Percentiles rank a stretch among this genome's conserved stretches.
These are phyloP conservation scores for Zelonia costaricensis DNA, from an alignment of 208 protist species.

Conservation along the genomic window DNA sequence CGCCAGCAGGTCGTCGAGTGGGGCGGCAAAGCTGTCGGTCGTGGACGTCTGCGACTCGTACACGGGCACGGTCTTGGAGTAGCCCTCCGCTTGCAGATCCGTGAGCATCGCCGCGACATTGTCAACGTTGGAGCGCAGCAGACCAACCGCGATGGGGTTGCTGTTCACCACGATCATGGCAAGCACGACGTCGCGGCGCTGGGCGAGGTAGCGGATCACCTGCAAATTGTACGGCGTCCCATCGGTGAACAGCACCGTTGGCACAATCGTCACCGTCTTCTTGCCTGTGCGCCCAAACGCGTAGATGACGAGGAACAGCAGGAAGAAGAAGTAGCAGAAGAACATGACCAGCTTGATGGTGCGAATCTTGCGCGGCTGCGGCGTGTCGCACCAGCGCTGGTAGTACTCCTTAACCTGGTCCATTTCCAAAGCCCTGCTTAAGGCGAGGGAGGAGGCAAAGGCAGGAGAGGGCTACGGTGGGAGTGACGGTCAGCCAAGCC, in stretches of 20 bases:
- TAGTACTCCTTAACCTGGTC: constrained; percentile 42
- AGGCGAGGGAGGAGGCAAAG: too few relatives aligned
- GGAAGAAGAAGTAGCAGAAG: constrained; percentile 57
- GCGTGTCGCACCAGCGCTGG: constrained; percentile 42
- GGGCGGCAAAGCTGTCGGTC: constrained; percentile 20
- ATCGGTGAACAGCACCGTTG: constrained; percentile 71
- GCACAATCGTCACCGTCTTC: constrained; percentile 21
- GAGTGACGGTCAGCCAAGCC: too few relatives aligned
- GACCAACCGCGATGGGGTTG: constrained; percentile 30
- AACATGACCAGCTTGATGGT: constrained; percentile 47
- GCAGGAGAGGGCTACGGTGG: too few relatives aligned
- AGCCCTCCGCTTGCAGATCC: constrained; percentile 46
- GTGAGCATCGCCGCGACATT: constrained; percentile 35
- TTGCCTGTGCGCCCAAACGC: constrained; percentile 62
- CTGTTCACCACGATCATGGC: constrained; percentile 64
- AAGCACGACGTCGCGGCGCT: constrained; percentile 60
- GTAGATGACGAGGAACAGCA: constrained; percentile 78
- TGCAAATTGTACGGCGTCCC: constrained; percentile 54
- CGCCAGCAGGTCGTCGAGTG: constrained; percentile 33
- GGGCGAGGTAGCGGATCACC: constrained; percentile 64
- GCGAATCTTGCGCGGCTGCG: constrained; percentile 78
- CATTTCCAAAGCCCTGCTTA: constrained; percentile 34
- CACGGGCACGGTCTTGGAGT: constrained; percentile 35
- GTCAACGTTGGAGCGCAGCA: constrained; percentile 13
- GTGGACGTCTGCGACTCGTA: constrained; percentile 50